phyloP scores from a whole-genome alignment of 2,329 filamentous ascomycete species.

The Colletotrichum plurivorum region DNA sequence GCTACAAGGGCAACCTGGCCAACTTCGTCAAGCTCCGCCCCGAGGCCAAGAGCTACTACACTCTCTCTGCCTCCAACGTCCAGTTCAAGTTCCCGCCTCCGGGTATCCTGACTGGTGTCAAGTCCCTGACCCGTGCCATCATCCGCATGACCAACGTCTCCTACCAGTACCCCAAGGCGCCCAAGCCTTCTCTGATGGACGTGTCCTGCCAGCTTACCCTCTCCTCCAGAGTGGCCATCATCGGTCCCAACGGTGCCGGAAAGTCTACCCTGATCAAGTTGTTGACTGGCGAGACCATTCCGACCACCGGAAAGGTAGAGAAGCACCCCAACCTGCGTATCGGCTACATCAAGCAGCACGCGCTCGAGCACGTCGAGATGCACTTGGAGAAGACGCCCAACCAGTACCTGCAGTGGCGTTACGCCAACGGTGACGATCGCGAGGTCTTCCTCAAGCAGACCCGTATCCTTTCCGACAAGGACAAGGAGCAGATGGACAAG shows the following conservation, averaged over 20 bases:
- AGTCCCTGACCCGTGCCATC: constrained; percentile 93
- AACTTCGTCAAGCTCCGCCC: constrained; percentile 91
- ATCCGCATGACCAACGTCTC: constrained; percentile 94
- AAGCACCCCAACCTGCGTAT: constrained; percentile 99
- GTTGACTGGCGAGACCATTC: constrained; percentile 91
- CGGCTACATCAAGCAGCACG: constrained; percentile 99
- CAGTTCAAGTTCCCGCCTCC: constrained; percentile 99
- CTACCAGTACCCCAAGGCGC: constrained; percentile 91
- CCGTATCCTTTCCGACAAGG: constrained; percentile 86
- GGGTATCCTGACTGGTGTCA: constrained; percentile 94
- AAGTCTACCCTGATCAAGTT: constrained; percentile 99
- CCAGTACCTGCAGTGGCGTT: constrained; percentile 99
- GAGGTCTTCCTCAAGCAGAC: constrained; percentile 99
- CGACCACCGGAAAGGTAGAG: constrained; percentile 87
- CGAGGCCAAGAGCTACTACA: constrained; percentile 98
- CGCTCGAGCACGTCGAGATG: constrained; percentile 99
- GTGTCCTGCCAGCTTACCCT: constrained; percentile 90
- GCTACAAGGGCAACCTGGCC: constrained; percentile 86
- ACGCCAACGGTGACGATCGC: constrained; percentile 95
- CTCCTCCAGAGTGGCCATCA: constrained; percentile 94
- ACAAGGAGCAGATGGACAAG: constrained; percentile 93
- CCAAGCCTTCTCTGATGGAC: constrained; percentile 89
- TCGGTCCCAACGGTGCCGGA: constrained; percentile 96
- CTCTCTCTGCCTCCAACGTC: constrained; percentile 86
- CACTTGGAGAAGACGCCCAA: constrained; percentile 99